Conservation (phyloP, 2,329 filamentous ascomycete species). For the Chaetomium sp. region DNA sequence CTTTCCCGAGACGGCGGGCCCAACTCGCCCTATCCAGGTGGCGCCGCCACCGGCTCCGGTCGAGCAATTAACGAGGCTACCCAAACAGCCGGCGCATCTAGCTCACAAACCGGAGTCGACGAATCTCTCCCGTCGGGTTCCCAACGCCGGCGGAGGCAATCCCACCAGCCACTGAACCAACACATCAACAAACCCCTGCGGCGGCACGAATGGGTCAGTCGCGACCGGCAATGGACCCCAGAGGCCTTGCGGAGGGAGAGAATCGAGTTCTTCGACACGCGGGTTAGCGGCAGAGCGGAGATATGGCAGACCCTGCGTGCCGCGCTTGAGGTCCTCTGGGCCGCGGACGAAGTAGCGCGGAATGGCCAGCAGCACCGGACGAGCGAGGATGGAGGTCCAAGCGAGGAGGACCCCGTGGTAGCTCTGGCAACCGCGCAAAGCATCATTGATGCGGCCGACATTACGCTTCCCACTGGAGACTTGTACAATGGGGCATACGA, state of each 20-base stretch:
- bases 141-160: slow-evolving; percentile 38
- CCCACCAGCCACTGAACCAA: slow-evolving; percentile 53
- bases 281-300: slow-evolving; percentile 74
- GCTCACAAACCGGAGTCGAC: slow-evolving; percentile 35
- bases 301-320: slow-evolving; percentile 77
- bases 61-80: slow-evolving; percentile 54
- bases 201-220: slow-evolving; percentile 66
- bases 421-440: slow-evolving; percentile 71
- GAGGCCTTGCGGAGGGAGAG: slow-evolving; percentile 69
- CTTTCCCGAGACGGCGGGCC: slow-evolving; percentile 55
- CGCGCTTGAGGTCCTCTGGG: slow-evolving; percentile 69
- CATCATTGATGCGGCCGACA: slow-evolving; percentile 75
- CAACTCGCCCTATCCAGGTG: slow-evolving; percentile 56
- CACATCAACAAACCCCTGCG: slow-evolving; percentile 72
- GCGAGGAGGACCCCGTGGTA: slow-evolving; percentile 43
- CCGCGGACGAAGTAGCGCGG: slow-evolving; percentile 44
- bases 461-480: slow-evolving; percentile 74
- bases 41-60: slow-evolving; percentile 51
- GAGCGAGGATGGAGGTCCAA: slow-evolving; percentile 34
- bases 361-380: slow-evolving; percentile 26
- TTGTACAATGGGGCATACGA: slow-evolving; percentile 74
- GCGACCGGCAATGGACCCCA: slow-evolving; percentile 69
- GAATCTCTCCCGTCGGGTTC: slow-evolving; percentile 31
- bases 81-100: slow-evolving; percentile 40
- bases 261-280: slow-evolving; percentile 84